Percentiles rank a stretch among this genome's conserved stretches.
Evolutionary conservation across 805 yeast species (phyloP).

Genomic region (Candida fluviatilis): DNA sequence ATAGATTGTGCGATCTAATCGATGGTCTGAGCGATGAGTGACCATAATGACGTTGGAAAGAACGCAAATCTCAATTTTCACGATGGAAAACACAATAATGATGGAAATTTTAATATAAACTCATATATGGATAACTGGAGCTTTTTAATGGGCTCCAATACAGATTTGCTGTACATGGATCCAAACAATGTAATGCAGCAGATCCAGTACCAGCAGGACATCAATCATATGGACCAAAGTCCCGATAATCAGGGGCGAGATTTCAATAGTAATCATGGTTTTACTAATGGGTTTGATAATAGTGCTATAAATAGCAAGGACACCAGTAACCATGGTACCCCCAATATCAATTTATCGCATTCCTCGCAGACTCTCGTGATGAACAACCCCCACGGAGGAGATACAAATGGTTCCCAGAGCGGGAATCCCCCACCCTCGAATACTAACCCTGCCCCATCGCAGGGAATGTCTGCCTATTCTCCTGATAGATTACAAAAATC

Average conservation of each 20-base stretch:
- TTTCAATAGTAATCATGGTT: background rate
- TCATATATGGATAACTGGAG: constrained; percentile 4
- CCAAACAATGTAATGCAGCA: constrained; percentile 3
- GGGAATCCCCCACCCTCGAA: background rate
- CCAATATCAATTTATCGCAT: background rate
- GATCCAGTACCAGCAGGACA: constrained; percentile 4
- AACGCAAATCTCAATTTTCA: background rate
- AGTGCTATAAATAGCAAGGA: background rate
- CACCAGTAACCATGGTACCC: background rate
- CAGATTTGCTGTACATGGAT: constrained; percentile 4
- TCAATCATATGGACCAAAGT: background rate
- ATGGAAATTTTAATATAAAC: background rate
- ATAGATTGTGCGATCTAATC: background rate
- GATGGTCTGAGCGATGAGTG: constrained; percentile 1
- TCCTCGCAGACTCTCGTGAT: background rate
- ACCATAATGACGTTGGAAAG: background rate
- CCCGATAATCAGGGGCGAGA: background rate
- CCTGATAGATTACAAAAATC: background rate
- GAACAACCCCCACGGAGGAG: too few species aligned
- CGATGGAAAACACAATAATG: constrained; percentile 1
- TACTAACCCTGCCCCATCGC: background rate
- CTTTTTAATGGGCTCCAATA: constrained; percentile 2
- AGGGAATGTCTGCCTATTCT: background rate
- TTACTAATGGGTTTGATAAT: background rate
- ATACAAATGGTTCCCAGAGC: too few species aligned